These are phyloP conservation scores for Phyllosticta citrichinensis DNA, from an alignment of 2,329 filamentous ascomycete genomes.

Conservation along the genomic window DNA sequence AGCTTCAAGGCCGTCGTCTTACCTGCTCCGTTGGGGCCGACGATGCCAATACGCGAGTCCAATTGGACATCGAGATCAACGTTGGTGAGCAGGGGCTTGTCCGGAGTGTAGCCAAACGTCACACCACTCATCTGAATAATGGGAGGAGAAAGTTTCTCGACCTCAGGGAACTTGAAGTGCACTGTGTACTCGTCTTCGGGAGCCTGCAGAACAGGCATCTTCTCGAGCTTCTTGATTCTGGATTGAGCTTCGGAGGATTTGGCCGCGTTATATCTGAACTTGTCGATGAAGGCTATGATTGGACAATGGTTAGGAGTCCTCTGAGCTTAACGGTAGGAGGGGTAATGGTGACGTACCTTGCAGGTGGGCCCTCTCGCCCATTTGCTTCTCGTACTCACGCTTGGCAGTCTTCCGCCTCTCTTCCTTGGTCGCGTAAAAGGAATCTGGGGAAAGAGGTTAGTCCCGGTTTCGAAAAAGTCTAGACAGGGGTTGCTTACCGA, in stretches of 20 bases:
- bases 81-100: slow-evolving; percentile 69
- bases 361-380: slow-evolving; percentile 84
- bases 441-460: slow-evolving; percentile 41
- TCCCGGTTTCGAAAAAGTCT: background rate
- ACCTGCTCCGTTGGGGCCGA: slow-evolving; percentile 97
- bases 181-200: slow-evolving; percentile 94
- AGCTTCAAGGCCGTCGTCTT: slow-evolving; percentile 98
- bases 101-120: slow-evolving; percentile 74
- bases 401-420: slow-evolving; percentile 94
- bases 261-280: slow-evolving; percentile 97
- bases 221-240: slow-evolving; percentile 96
- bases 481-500: slow-evolving; percentile 37
- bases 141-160: slow-evolving; percentile 92
- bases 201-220: slow-evolving; percentile 82
- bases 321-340: background rate
- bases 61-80: slow-evolving; percentile 96
- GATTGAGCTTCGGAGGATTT: slow-evolving; percentile 98
- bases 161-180: slow-evolving; percentile 93
- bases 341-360: slow-evolving; percentile 42
- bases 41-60: slow-evolving; percentile 95
- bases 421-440: slow-evolving; percentile 95
- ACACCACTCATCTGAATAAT: slow-evolving; percentile 97
- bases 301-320: background rate
- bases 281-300: slow-evolving; percentile 77
- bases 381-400: slow-evolving; percentile 97